Evolutionary conservation across 495 filamentous ascomycete species (phyloP).

Genomic region (Xylaria curta): DNA sequence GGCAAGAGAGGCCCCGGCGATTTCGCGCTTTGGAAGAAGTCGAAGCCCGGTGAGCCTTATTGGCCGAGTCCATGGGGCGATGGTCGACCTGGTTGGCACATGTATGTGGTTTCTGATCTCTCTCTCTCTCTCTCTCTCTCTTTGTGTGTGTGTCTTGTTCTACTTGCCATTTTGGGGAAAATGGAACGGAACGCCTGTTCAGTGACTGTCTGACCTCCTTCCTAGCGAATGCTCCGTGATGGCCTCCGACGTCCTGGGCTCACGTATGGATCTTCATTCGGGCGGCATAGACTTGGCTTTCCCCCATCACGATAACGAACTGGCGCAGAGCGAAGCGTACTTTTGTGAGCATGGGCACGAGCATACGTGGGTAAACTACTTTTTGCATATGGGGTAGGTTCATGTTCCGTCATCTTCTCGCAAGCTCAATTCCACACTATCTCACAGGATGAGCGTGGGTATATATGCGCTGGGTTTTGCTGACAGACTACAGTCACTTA

Average conservation of each 20-base stretch:
- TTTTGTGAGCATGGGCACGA: conserved; percentile 61
- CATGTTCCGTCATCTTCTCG: not conserved
- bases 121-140: too few relatives aligned
- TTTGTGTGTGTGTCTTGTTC: too few relatives aligned
- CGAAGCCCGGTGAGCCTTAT: conserved; percentile 87
- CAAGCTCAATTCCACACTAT: not conserved
- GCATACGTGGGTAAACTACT: conserved; percentile 93
- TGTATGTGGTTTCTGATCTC: conserved; percentile 43
- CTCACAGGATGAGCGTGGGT: not conserved
- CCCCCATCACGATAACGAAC: conserved; percentile 95
- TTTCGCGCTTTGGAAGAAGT: conserved; percentile 95
- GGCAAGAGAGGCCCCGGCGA: conserved; percentile 76
- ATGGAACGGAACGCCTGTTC: not conserved
- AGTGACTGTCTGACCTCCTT: not conserved
- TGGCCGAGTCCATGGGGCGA: conserved; percentile 89
- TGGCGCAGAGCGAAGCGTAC: conserved; percentile 93
- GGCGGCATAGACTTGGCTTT: conserved; percentile 94
- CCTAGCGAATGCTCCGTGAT: conserved; percentile 86
- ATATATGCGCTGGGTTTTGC: not conserved
- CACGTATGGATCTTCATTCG: conserved; percentile 88
- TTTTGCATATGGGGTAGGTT: conserved; percentile 78
- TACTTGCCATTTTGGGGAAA: not conserved
- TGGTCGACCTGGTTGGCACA: conserved; percentile 95
- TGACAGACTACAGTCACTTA: conserved; percentile 64
- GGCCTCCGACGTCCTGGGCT: conserved; percentile 84